Evolutionary conservation across 1,284 basidiomycete genomes (phyloP), one percentile per base, ranked within the genome.

Genomic region (Melanopsichium pennsylvanicum): DNA sequence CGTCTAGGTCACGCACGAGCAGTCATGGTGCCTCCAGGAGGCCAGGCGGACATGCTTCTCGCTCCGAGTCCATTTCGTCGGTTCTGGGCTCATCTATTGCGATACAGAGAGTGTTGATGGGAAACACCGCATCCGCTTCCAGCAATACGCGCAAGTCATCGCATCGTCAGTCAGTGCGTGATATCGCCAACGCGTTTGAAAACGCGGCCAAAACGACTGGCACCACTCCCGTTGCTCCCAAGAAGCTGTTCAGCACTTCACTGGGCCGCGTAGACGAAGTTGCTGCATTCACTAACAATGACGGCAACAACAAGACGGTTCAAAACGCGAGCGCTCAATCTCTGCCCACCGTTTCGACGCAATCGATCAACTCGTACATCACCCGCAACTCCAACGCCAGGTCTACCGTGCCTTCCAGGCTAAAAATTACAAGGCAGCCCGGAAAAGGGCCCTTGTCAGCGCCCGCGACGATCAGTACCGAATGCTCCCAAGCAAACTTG

Each of bases 11-110:
- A n/a, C 55, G 61, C 21, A 55, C 43, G 19, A 40, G 43, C 23
- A 58, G 46, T 25, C 37, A 50, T 4, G 50, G 33, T 7, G 11
- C 41, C 3, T 36, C 39, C 12, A 49, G 55, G 19, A 44, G 49
- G 18, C 36, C 36, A 2, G 47, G 48, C 10, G 29, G 39, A 7
- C 49, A 45, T n/a, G 38, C 45, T 16, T 54, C 54, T 11, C 49
- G 61, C 8, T 58, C 55, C 33, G 54, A 50, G 31, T 58, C 61
- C 33, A 55, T 54, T 47, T 56, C 52, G 15, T 66, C 62, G 15
- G 52, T 57, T 15, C 55, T 66, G 2, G 55, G 52, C 11, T 51
- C 47, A 3, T 56, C 57, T 10, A 39, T 60, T n/a, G 63, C 63
- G 12, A 51, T 60, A n/a, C 63, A 61, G 35, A 33, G 58, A 25